Conservation (phyloP, 352 stramenopile genomes). For the Phytophthora sojae region DNA sequence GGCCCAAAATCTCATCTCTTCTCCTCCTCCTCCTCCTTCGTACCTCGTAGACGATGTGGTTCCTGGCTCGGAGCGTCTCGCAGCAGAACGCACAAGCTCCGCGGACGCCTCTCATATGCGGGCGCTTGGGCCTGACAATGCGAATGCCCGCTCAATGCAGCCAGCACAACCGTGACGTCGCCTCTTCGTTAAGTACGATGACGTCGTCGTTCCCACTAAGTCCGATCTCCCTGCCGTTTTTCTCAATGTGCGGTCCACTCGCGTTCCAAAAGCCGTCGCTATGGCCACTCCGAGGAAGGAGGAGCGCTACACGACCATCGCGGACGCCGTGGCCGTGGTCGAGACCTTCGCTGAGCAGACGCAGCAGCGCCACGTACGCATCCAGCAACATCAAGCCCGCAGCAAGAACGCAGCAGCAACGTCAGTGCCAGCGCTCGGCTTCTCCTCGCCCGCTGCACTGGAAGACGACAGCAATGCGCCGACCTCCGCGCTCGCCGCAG, state of each 20-base stretch:
- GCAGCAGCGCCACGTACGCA: conserved; percentile 60
- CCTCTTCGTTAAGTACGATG: not conserved
- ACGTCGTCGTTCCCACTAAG: not conserved
- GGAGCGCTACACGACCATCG: conserved; percentile 66
- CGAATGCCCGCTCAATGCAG: not conserved
- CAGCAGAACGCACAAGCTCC: conserved; percentile 67
- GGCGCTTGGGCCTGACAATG: not conserved
- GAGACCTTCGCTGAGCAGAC: conserved; percentile 63
- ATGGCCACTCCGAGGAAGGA: conserved; percentile 55
- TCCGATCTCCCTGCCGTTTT: not conserved
- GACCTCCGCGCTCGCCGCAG: not conserved
- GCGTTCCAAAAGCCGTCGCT: conserved; percentile 48
- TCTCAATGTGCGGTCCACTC: conserved; percentile 12
- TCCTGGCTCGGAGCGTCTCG: conserved; percentile 51
- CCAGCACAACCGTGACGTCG: not conserved
- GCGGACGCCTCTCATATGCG: conserved; percentile 35
- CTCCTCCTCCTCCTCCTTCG: not conserved
- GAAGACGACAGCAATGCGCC: conserved; percentile 2
- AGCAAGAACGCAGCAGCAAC: conserved; percentile 6
- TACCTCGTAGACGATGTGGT: conserved; percentile 70
- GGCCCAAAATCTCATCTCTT: not conserved
- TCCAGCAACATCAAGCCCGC: conserved; percentile 52
- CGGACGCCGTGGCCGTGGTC: conserved; percentile 68
- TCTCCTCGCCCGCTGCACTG: not conserved
- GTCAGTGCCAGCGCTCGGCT: not conserved